These are phyloP conservation scores for Chaetomiaceae sp. DNA, from an alignment of 2,329 filamentous ascomycete genomes.

Conservation along the genomic window DNA sequence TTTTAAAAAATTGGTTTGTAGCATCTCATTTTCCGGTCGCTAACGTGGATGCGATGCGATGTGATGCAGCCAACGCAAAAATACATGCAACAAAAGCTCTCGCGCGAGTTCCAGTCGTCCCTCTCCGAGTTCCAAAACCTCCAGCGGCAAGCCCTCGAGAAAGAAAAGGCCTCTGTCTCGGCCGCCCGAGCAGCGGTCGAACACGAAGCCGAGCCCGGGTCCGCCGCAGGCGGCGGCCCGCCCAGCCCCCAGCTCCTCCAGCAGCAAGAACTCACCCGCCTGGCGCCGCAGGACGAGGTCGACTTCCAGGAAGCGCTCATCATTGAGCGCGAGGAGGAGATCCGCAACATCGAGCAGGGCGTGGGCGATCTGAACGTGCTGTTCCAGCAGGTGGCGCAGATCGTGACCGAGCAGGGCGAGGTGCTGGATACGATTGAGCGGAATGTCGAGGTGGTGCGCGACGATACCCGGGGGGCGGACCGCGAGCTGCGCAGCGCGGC, in stretches of 20 bases:
- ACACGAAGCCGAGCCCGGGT: constrained; percentile 38
- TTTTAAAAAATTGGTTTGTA: no score
- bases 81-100: constrained; percentile 93
- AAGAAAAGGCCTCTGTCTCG: constrained; percentile 79
- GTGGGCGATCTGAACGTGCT: constrained; percentile 94
- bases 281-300: constrained; percentile 89
- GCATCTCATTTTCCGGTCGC: no score
- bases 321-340: constrained; percentile 93
- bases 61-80: constrained; percentile 94
- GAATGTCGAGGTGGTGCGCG: constrained; percentile 78
- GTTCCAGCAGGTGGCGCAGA: constrained; percentile 96
- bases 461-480: constrained; percentile 81
- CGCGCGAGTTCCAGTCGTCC: constrained; percentile 84
- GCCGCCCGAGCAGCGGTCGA: constrained; percentile 80
- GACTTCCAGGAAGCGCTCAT: constrained; percentile 97
- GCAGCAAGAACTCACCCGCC: constrained; percentile 70
- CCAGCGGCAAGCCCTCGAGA: constrained; percentile 87
- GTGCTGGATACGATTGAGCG: constrained; percentile 81
- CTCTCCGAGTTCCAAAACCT: constrained; percentile 87
- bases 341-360: constrained; percentile 94
- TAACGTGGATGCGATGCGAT: no score
- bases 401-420: constrained; percentile 90
- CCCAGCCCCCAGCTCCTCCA: constrained; percentile 38
- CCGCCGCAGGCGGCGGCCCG: constrained; percentile 13
- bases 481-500: constrained; percentile 79